Percentiles rank a stretch among this genome's conserved stretches.
phyloP scores from a whole-genome alignment of 2,329 filamentous ascomycete species.

The Monilinia fructicola region DNA sequence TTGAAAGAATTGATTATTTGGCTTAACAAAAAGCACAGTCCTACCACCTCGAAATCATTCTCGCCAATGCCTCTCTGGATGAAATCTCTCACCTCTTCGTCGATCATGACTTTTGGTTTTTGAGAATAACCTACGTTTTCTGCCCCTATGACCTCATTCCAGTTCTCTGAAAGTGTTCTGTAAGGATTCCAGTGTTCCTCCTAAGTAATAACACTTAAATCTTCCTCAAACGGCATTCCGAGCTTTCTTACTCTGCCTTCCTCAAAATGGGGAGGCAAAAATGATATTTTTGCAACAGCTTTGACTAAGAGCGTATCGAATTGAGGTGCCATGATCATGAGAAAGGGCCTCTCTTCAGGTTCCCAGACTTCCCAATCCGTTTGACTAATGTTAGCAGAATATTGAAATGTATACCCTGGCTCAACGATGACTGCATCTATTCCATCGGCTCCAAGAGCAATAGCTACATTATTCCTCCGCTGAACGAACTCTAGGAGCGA shows the following conservation, averaged over 20 bases:
- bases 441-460: constrained; percentile 51
- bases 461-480: constrained; percentile 56
- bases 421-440: constrained; percentile 62
- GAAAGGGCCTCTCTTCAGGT: constrained; percentile 61
- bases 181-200: constrained; percentile 68
- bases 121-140: not conserved
- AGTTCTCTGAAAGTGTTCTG: constrained; percentile 49
- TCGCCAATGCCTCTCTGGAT: constrained; percentile 56
- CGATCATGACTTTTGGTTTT: constrained; percentile 55
- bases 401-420: constrained; percentile 63
- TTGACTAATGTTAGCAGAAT: constrained; percentile 63
- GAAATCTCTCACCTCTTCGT: constrained; percentile 64
- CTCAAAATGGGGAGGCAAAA: constrained; percentile 60
- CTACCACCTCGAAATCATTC: constrained; percentile 56
- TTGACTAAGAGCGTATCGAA: constrained; percentile 43
- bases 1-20: not conserved
- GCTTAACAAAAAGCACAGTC: constrained; percentile 57
- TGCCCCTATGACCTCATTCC: constrained; percentile 28
- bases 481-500: constrained; percentile 38
- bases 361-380: constrained; percentile 64
- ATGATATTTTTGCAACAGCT: constrained; percentile 55
- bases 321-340: constrained; percentile 58
- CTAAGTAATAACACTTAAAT: constrained; percentile 57
- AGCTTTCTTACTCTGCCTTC: constrained; percentile 59
- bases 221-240: constrained; percentile 53